A percentile compares a stretch with the other conserved stretches of the same genome.
Conservation (phyloP, 2,329 filamentous ascomycete genomes). For the Calonectria pauciramosa region DNA sequence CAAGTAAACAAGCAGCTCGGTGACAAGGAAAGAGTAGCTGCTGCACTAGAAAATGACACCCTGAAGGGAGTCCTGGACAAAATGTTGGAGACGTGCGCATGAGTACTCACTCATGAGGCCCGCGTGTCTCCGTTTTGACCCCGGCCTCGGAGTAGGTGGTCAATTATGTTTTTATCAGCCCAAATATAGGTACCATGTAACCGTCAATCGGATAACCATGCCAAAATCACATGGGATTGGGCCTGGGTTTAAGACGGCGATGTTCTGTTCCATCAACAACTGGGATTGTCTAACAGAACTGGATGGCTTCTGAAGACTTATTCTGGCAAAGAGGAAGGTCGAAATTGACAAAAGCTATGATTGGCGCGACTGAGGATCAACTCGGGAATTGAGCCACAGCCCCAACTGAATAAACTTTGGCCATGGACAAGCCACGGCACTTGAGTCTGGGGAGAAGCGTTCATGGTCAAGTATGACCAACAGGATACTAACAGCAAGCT, state of each 20-base stretch:
- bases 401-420: constrained; percentile 43
- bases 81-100: constrained; percentile 91
- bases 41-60: constrained; percentile 93
- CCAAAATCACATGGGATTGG: constrained; percentile 16
- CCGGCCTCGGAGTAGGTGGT: constrained; percentile 6
- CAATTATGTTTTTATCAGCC: constrained; percentile 12
- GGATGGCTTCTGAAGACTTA: constrained; percentile 13
- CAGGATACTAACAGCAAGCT: not conserved
- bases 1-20: constrained; percentile 97
- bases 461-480: constrained; percentile 7
- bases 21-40: constrained; percentile 96
- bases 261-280: not conserved
- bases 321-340: constrained; percentile 11
- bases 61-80: constrained; percentile 90
- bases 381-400: constrained; percentile 28
- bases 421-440: constrained; percentile 31
- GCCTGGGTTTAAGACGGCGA: not conserved
- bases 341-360: constrained; percentile 31
- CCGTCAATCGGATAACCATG: constrained; percentile 21
- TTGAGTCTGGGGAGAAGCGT: constrained; percentile 13
- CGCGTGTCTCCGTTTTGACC: not conserved
- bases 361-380: constrained; percentile 33
- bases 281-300: not conserved
- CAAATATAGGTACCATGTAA: constrained; percentile 14
- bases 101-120: constrained; percentile 34